Base-by-base conservation (phyloP, 2,329 filamentous ascomycete genomes). In the Ophiostoma quercus region DNA sequence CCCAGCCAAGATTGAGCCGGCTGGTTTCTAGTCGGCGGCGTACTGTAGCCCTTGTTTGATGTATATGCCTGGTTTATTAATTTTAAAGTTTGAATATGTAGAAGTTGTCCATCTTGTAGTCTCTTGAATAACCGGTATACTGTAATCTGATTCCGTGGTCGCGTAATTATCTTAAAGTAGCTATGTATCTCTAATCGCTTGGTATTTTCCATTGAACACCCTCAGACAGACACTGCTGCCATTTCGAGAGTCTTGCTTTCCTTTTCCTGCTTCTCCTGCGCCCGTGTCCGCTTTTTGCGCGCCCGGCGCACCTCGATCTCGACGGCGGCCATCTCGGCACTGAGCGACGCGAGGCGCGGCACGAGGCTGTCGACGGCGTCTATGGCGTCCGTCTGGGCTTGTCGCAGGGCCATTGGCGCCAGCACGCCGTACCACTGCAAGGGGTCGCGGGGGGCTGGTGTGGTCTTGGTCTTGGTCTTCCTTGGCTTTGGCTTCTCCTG, bases 241-340 rank as follows among this genome's bases (percentile, higher is more conserved):
- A n/a, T 7, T 6, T 47, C 43, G 7, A 47, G 16, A n/a, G 43
- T n/a, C 19, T 70, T 65, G 54, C 39, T 34, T n/a, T 62, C n/a
- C 22, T 70, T 68, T 37, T 67, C 66, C 12, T 66, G 69, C 7
- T 41, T 51, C 32, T 54, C 70, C 2, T 47, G 68, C 4, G 69
- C 80, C 1, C 79, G 80, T 76, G 82, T 81, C 47, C 84, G 79
- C 78, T 77, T 83, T 79, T 88, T 88, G 70, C 83, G 80, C 47
- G 84, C 85, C 70, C 89, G 81, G 51, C 89, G 83, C 69, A 94
- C 87, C 73, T 90, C 85, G 68, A 89, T 87, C 79, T 93, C 90
- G 5, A 91, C 76, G n/a, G 79, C 79, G 16, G 82, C 81, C 84
- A 94, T 87, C 74, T 87, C 83, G 37, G 82, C 82, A 47, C 83